Evolutionary conservation across 257 asterid genomes (phyloP).

Genomic region (Solanum tacnaense): DNA sequence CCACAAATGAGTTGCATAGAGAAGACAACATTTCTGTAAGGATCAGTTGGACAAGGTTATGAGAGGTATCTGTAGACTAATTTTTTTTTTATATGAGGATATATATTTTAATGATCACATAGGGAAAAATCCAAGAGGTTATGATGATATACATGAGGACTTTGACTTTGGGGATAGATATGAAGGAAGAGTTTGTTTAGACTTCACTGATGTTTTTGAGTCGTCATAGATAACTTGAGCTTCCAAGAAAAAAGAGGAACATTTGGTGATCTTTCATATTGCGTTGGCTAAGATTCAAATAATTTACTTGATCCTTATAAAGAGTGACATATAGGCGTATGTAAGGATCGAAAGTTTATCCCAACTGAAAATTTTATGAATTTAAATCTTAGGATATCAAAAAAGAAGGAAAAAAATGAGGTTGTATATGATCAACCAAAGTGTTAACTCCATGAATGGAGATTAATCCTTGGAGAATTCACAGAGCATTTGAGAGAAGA

Average conservation of each 20-base stretch:
- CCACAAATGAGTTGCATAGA: background rate
- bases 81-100: no score
- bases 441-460: background rate
- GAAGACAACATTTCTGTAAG: background rate
- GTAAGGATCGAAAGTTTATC: background rate
- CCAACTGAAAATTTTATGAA: background rate
- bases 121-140: background rate
- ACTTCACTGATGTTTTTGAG: background rate
- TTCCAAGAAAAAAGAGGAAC: background rate
- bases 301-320: background rate
- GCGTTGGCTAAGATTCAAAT: background rate
- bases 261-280: background rate
- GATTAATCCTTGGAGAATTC: no score
- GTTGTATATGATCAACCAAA: background rate
- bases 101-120: background rate
- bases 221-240: background rate
- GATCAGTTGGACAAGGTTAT: background rate
- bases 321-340: background rate
- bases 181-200: background rate
- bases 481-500: no score
- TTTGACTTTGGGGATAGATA: background rate
- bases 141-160: background rate
- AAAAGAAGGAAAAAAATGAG: background rate
- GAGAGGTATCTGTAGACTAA: background rate
- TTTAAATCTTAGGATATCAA: no score